A percentile compares a stretch with the other conserved stretches of the same genome.
These are phyloP conservation scores for Vararia minispora DNA, from an alignment of 768 basidiomycete genomes.

Conservation along the genomic window DNA sequence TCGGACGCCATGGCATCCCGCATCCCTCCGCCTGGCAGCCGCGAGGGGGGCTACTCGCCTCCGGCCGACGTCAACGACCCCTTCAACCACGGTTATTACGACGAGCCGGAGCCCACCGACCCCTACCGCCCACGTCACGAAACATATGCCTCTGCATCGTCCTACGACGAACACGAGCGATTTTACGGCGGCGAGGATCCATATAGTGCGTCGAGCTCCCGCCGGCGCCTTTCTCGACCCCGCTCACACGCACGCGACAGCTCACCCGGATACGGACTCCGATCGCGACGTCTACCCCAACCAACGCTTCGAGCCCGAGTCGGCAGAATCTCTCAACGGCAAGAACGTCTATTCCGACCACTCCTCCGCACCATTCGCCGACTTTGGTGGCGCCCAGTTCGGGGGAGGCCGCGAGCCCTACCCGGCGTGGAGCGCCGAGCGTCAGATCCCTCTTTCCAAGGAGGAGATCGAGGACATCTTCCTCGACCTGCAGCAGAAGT, in stretches of 20 bases:
- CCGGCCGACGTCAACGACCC: constrained; percentile 59
- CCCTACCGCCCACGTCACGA: constrained; percentile 51
- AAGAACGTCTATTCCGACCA: constrained; percentile 55
- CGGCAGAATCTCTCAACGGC: constrained; percentile 63
- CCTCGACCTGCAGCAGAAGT: constrained; percentile 95
- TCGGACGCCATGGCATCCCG: constrained; percentile 46
- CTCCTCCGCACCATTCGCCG: constrained; percentile 63
- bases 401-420: constrained; percentile 70
- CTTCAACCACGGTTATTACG: constrained; percentile 47
- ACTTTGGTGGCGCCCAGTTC: constrained; percentile 35
- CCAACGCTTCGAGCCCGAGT: constrained; percentile 58
- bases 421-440: constrained; percentile 88
- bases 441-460: constrained; percentile 93
- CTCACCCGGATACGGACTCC: constrained; percentile 76
- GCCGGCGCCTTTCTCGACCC: neutral
- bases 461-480: constrained; percentile 99
- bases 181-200: constrained; percentile 56
- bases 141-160: constrained; percentile 54
- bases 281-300: constrained; percentile 66
- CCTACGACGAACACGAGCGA: constrained; percentile 31
- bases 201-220: constrained; percentile 28
- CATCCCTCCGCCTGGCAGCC: constrained; percentile 39
- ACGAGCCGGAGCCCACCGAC: constrained; percentile 65
- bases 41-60: constrained; percentile 50
- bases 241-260: constrained; percentile 23